These are phyloP conservation scores for Paramecium octaurelia DNA, from an alignment of 73 alveolate species.

Conservation along the genomic window DNA sequence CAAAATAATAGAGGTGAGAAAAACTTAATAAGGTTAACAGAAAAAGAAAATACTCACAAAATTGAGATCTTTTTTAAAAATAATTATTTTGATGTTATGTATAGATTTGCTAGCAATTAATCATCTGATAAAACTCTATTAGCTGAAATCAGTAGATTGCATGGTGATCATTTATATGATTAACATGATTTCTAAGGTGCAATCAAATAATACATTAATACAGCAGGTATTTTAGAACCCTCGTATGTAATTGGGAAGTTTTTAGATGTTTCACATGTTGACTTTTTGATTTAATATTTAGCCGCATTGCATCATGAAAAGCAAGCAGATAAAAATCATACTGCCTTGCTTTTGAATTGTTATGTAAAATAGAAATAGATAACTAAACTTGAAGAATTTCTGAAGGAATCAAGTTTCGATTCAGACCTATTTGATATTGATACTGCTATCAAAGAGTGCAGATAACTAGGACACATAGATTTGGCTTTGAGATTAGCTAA, in stretches of 20 bases:
- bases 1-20: constrained; percentile 55
- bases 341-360: constrained; percentile 91
- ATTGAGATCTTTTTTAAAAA: constrained; percentile 71
- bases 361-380: constrained; percentile 80
- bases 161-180: constrained; percentile 85
- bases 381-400: constrained; percentile 74
- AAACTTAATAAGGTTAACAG: constrained; percentile 68
- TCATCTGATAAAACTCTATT: constrained; percentile 73
- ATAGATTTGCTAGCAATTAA: constrained; percentile 71
- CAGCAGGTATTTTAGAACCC: constrained; percentile 86
- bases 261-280: constrained; percentile 83
- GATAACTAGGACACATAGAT: constrained; percentile 72
- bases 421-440: constrained; percentile 88
- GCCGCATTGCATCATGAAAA: constrained; percentile 70
- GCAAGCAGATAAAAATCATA: constrained; percentile 80
- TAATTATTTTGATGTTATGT: constrained; percentile 72
- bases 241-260: constrained; percentile 84
- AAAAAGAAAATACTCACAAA: constrained; percentile 78
- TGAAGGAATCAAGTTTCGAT: constrained; percentile 73
- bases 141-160: constrained; percentile 84
- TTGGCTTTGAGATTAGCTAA: constrained; percentile 78
- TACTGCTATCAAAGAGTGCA: constrained; percentile 95
- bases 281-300: constrained; percentile 78
- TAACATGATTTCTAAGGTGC: constrained; percentile 80
- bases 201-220: constrained; percentile 74